A percentile compares a stretch with the other conserved stretches of the same genome.
These are phyloP conservation scores for Phalaenopsis aphrodite DNA, from an alignment of 106 monocot species.

Conservation along the genomic window DNA sequence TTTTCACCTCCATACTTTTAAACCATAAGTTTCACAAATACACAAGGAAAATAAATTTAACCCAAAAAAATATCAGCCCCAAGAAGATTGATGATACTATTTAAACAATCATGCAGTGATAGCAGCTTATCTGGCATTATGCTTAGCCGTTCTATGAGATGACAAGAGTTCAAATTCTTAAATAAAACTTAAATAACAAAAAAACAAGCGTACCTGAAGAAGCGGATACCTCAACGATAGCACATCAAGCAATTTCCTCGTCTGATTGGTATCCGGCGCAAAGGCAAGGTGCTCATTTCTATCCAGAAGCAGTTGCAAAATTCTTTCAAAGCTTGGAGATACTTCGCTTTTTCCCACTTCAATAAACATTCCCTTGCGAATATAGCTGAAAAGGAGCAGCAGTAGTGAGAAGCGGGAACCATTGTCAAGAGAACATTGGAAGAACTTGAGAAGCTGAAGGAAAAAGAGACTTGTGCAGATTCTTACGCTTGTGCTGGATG, in stretches of 20 bases:
- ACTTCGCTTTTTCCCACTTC: constrained; percentile 73
- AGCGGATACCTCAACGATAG: constrained; percentile 60
- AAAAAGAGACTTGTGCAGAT: not conserved
- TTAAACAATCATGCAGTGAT: not conserved
- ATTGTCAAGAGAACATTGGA: not conserved
- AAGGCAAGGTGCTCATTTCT: constrained; percentile 60
- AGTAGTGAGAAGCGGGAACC: not conserved
- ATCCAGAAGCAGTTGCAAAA: constrained; percentile 33
- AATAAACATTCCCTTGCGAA: constrained; percentile 62
- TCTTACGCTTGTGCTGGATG: constrained; percentile 75
- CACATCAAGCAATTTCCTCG: constrained; percentile 50
- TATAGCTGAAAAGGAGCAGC: constrained; percentile 36
- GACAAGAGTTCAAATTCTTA: not conserved
- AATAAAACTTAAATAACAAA: not conserved
- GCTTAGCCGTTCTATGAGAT: not conserved
- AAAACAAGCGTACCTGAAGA: constrained; percentile 39
- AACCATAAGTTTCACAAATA: not conserved
- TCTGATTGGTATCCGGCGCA: constrained; percentile 45
- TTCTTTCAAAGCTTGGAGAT: constrained; percentile 58
- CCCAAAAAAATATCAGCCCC: not conserved
- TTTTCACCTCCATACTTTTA: not conserved
- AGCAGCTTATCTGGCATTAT: not conserved
- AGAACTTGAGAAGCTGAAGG: not conserved
- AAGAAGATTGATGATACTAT: not conserved
- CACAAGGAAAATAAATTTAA: not conserved